Base-by-base conservation (phyloP, 306 rosid species). In the Fragaria iinumae region DNA sequence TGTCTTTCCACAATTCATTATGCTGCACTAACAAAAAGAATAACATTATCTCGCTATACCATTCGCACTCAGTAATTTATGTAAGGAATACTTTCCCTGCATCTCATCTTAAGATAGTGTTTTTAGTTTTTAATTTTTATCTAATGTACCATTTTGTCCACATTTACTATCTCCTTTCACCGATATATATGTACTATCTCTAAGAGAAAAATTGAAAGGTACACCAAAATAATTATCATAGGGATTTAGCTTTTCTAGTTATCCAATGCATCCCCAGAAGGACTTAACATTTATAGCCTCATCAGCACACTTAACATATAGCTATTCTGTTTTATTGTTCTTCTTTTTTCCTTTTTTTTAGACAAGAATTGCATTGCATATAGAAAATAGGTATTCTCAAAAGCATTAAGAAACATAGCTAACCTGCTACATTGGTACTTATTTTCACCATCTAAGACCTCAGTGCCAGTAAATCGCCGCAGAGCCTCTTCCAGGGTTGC, bases 381-480 rank as follows among this genome's bases (percentile, higher is more conserved):
- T 32, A 13, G 21, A 14, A 63, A 14, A 32, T 63, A 63, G 9
- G 18, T 32, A 36, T 57, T 70, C 60, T 10, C 14, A 84, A 36
- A 29, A 68, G 66, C 34, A 43, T 77, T 60, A 21, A 12, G 66
- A 71, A 74, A 69, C 71, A 48, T 50, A 83, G 71, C 91, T 76
- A 80, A 95, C 99, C 99, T 91, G 90, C 81, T 69, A 87, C 99
- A 95, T 71, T 86, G 92, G 86, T 95, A 95, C 86, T 90, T 95
- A 86, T 95, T 95, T 79, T 90, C 97, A 76, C 98, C 99, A 76
- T 92, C 99, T 80, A 95, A 86, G 78, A 84, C 82, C 90, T 95
- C 99, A 1, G 97, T 89, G 73, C 89, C 83, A 3, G 99, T 91
- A 81, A 89, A 95, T 75, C 80, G 83, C 56, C 84, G 86, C 55